Conservation (phyloP, 2,329 filamentous ascomycete genomes). For the Macrophomina pseudophaseolina region DNA sequence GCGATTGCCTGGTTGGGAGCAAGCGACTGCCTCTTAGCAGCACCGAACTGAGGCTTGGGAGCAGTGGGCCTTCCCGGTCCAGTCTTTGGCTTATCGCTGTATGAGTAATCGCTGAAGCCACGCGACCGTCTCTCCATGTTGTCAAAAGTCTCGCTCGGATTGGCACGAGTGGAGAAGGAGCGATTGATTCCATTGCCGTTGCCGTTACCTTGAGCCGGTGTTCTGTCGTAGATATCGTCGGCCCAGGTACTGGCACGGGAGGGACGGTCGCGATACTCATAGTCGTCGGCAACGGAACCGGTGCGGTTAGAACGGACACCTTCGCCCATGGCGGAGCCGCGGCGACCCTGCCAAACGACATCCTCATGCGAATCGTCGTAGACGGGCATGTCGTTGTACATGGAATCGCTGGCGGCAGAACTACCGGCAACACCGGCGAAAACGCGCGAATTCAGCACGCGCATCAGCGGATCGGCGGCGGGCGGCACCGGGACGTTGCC, state of each 20-base stretch:
- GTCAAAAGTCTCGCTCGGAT: constrained; percentile 58
- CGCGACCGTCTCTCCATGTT: constrained; percentile 42
- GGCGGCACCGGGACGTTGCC: constrained; percentile 79
- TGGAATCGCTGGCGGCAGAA: constrained; percentile 60
- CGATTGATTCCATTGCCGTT: constrained; percentile 43
- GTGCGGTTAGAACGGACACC: constrained; percentile 60
- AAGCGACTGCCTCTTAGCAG: constrained; percentile 50
- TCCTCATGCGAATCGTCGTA: constrained; percentile 86
- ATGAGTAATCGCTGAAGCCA: constrained; percentile 57
- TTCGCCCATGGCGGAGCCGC: constrained; percentile 73
- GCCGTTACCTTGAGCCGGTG: constrained; percentile 38
- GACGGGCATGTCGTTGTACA: constrained; percentile 93
- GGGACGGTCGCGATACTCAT: constrained; percentile 62
- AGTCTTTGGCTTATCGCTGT: constrained; percentile 53
- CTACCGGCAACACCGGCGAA: constrained; percentile 71
- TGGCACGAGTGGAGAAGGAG: constrained; percentile 58
- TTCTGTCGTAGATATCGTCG: constrained; percentile 74
- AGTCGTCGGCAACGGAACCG: constrained; percentile 48
- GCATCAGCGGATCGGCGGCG: constrained; percentile 82
- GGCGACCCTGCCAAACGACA: constrained; percentile 79
- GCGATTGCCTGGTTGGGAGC: constrained; percentile 82
- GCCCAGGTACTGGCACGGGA: constrained; percentile 73
- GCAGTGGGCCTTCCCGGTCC: constrained; percentile 81
- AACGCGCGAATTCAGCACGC: constrained; percentile 79
- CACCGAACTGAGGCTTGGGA: constrained; percentile 83